Evolutionary conservation across 768 basidiomycete species (phyloP).

Genomic region (Pleurotus salmoneostramineus): DNA sequence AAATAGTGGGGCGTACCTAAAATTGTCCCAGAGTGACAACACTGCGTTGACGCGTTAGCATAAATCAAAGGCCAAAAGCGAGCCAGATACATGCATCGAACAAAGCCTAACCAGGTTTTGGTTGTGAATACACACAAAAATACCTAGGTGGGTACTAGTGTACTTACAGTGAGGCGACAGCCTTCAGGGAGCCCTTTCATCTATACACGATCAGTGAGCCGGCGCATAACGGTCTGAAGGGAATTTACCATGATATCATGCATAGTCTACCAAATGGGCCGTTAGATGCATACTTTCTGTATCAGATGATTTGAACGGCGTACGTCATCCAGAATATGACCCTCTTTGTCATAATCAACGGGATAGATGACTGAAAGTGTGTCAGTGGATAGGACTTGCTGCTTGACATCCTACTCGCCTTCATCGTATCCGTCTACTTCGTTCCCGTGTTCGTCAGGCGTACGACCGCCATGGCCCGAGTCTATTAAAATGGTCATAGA

Average conservation of each 20-base stretch:
- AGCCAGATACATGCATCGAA: conserved; percentile 39
- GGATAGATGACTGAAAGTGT: conserved; percentile 72
- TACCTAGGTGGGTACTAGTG: background rate
- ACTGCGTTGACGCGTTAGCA: conserved; percentile 20
- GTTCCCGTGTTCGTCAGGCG: conserved; percentile 70
- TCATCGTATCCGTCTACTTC: conserved; percentile 81
- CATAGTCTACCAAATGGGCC: conserved; percentile 32
- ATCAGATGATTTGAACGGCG: conserved; percentile 11
- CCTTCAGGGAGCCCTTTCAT: conserved; percentile 40
- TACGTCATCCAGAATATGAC: conserved; percentile 77
- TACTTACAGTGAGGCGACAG: conserved; percentile 46
- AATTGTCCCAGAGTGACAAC: conserved; percentile 52
- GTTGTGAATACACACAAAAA: background rate
- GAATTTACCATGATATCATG: conserved; percentile 40
- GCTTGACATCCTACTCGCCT: conserved; percentile 43
- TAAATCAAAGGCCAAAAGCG: background rate
- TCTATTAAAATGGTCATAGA: conserved; percentile 34
- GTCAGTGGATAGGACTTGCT: background rate
- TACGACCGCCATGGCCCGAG: conserved; percentile 93
- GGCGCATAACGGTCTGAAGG: no score
- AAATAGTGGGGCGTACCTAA: conserved; percentile 29
- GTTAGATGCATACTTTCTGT: background rate
- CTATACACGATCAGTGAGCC: conserved; percentile 14
- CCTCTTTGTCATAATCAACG: conserved; percentile 74
- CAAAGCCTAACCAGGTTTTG: conserved; percentile 29